Base-by-base conservation (phyloP, 2,329 filamentous ascomycete species). In the Colletotrichum sp. region DNA sequence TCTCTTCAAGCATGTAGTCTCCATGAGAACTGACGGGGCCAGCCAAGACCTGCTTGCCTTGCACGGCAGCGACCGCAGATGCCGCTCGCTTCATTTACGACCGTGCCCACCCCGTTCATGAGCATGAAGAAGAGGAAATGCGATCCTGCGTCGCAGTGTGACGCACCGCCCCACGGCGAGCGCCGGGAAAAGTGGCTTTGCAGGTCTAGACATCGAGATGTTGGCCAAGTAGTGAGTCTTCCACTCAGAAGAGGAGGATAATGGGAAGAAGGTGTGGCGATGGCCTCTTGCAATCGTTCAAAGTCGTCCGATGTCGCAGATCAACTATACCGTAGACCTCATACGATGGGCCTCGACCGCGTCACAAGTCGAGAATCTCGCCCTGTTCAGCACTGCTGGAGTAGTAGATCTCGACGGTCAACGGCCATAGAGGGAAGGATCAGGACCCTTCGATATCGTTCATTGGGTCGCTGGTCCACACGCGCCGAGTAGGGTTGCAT, bases 401-500 rank as follows among this genome's bases (percentile, higher is more conserved):
- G 54, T 33, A 47, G 71, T 36, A 71, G 68, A 73, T 73, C 68
- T 71, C 43, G 62, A 71, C 29, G 15, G 31, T 55, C 33, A 36
- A 61, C n/a, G 43, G 24, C 43, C 66, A 51, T 34, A 33, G 61
- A 21, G 55, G 61, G 43, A 38, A 62, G 54, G 62, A 62, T 57
- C 62, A 61, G 43, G 67, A 62, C 71, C 55, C 34, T 36, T 55
- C 62, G 55, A 61, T 57, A 36, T 66, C 62, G 33, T 62, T 66
- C 67, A 63, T 70, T 63, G 62, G 66, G 55, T 57, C 33, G n/a
- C 38, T 66, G 54, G 61, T 47, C 33, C n/a, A 51, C 54, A 36
- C 55, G 31, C 43, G 43, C 71, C 55, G 61, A 21, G 71, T 73
- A 66, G 67, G 71, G 71, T 73, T 71, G 55, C 71, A 73, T 73